Conservation (phyloP, 129 eudicot species). For the Flaveria trinervia region DNA sequence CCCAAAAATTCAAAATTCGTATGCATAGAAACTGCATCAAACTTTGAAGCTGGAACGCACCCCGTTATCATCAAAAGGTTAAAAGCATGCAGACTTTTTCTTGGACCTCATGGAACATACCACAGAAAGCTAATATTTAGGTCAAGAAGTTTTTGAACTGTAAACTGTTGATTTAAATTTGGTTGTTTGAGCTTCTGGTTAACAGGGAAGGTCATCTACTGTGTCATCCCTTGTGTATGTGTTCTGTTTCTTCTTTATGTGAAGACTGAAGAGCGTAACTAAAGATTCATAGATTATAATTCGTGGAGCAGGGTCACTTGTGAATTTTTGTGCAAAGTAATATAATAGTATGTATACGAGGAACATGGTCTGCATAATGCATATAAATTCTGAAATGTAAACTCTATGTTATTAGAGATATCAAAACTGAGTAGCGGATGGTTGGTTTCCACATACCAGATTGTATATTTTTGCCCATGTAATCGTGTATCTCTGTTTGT, state of each 20-base stretch:
- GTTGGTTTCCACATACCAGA: background rate
- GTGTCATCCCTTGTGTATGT: background rate
- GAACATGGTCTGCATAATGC: too few relatives aligned
- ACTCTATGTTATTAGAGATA: too few relatives aligned
- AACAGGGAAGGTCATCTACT: background rate
- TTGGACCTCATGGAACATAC: background rate
- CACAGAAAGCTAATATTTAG: background rate
- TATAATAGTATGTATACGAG: too few relatives aligned
- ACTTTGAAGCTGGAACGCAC: background rate
- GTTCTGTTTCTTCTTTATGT: background rate
- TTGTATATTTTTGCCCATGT: background rate
- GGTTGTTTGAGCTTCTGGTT: slow-evolving; percentile 10
- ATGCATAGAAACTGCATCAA: background rate
- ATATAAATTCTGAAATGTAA: too few relatives aligned
- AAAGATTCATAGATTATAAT: background rate
- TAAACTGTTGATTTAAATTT: slow-evolving; percentile 11
- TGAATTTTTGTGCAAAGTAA: background rate
- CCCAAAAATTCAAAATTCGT: background rate
- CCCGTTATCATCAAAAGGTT: background rate
- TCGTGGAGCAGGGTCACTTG: background rate
- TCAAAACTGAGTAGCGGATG: too few relatives aligned
- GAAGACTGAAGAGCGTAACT: background rate
- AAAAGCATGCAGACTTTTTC: background rate
- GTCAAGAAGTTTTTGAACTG: background rate
- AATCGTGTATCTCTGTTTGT: background rate